Percentiles rank a stretch among this genome's conserved stretches.
These are phyloP conservation scores for Coniochaeta sp. DNA, from an alignment of 2,329 filamentous ascomycete genomes.

Conservation along the genomic window DNA sequence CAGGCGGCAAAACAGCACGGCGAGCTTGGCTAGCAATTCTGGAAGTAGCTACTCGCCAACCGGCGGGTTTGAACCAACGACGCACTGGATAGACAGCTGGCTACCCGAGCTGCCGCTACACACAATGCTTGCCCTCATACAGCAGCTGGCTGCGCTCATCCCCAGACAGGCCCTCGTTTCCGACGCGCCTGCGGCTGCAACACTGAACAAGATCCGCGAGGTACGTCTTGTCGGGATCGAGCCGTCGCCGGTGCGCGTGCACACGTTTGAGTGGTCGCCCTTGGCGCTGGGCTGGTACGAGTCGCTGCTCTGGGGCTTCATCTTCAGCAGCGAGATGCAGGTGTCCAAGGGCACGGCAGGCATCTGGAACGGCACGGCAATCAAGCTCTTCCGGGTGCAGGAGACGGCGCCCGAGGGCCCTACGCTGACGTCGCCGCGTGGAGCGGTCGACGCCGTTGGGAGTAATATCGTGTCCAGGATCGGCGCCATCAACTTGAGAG, in stretches of 20 bases:
- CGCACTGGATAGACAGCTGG: slow-evolving; percentile 88
- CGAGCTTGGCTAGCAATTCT: slow-evolving; percentile 65
- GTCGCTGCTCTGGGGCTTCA: slow-evolving; percentile 85
- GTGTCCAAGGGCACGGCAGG: slow-evolving; percentile 80
- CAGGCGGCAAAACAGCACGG: slow-evolving; percentile 83
- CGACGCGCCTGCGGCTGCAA: slow-evolving; percentile 35
- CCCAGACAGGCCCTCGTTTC: slow-evolving; percentile 38
- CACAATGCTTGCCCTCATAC: slow-evolving; percentile 72
- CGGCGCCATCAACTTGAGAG: slow-evolving; percentile 68
- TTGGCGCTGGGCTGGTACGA: slow-evolving; percentile 93
- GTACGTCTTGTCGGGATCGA: slow-evolving; percentile 67
- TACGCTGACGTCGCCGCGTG: slow-evolving; percentile 74
- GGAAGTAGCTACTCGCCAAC: slow-evolving; percentile 45
- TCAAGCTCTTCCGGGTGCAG: slow-evolving; percentile 85
- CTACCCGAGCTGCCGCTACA: slow-evolving; percentile 86
- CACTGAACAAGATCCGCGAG: slow-evolving; percentile 47
- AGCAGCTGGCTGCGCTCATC: slow-evolving; percentile 54
- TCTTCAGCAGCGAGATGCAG: slow-evolving; percentile 87
- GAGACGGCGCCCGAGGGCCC: slow-evolving; percentile 75
- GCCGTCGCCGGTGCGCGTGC: slow-evolving; percentile 65
- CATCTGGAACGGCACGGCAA: slow-evolving; percentile 86
- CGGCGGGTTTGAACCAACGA: slow-evolving; percentile 68
- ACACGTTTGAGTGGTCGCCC: slow-evolving; percentile 91
- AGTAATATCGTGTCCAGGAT: slow-evolving; percentile 84
- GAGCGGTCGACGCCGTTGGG: slow-evolving; percentile 88